These are phyloP conservation scores for Annulohypoxylon moriforme DNA, from an alignment of 495 filamentous ascomycete species.

Conservation along the genomic window DNA sequence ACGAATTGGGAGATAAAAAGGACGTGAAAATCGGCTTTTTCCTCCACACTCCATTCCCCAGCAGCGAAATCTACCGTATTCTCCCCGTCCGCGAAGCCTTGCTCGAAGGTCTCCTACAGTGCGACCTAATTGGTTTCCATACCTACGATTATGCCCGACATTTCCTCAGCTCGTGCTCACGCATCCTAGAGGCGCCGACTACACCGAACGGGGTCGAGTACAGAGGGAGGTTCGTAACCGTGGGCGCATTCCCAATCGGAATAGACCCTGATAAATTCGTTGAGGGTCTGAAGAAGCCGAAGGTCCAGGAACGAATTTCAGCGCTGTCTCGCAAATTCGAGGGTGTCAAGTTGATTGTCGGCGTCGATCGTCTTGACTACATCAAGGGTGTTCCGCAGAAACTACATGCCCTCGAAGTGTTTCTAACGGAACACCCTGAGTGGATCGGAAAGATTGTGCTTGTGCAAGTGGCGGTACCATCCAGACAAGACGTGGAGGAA, in stretches of 20 bases:
- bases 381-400: slow-evolving; percentile 98
- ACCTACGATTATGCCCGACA: slow-evolving; percentile 94
- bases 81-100: slow-evolving; percentile 88
- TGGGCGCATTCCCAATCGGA: slow-evolving; percentile 90
- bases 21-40: slow-evolving; percentile 94
- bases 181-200: slow-evolving; percentile 78
- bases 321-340: slow-evolving; percentile 83
- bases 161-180: slow-evolving; percentile 86
- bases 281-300: slow-evolving; percentile 82
- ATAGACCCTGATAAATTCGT: slow-evolving; percentile 97
- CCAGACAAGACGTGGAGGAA: slow-evolving; percentile 92
- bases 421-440: slow-evolving; percentile 91
- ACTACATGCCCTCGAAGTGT: slow-evolving; percentile 88
- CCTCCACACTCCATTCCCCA: slow-evolving; percentile 94
- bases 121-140: slow-evolving; percentile 93
- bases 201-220: slow-evolving; percentile 87
- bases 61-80: slow-evolving; percentile 90
- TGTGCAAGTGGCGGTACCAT: slow-evolving; percentile 93
- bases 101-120: slow-evolving; percentile 80
- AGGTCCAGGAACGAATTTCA: slow-evolving; percentile 81
- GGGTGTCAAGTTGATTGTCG: slow-evolving; percentile 89
- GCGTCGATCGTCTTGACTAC: slow-evolving; percentile 92
- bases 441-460: slow-evolving; percentile 91
- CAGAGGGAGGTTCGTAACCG: slow-evolving; percentile 75
- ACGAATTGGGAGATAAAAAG: slow-evolving; percentile 76